Evolutionary conservation across 345 rosid species (phyloP), one percentile per base, ranked within the genome.

Genomic region (Camelina neglecta): DNA sequence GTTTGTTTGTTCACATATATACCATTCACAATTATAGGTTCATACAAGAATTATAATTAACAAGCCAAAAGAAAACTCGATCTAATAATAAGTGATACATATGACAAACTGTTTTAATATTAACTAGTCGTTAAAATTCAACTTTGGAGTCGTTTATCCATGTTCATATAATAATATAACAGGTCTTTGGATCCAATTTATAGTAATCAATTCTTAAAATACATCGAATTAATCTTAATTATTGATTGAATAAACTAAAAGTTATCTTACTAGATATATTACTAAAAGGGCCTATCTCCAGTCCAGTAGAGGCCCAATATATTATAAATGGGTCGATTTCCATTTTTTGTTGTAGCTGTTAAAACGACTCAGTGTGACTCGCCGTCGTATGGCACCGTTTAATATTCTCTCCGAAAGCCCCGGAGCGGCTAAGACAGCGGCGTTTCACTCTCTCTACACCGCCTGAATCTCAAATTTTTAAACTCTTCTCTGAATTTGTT

Each of bases 1-100:
- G 23, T 21, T 47, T 33, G 12, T 42, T 54, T 45, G 42, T 69
- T 60, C 48, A 49, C 3, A 44, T 66, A 57, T 60, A 67, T 60
- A 75, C 50, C 23, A 69, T 61, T 69, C 51, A 71, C 61, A 77
- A 65, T 77, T 56, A 74, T 35, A 55, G 12, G 65, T 64, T 65
- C 1, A 39, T 54, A 11, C 49, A 47, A 21, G n/a, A 33, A 62
- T 62, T 50, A 45, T 39, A 11, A 39, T 55, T 36, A 56, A 62
- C 1, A 76, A 23, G 44, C 60, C 65, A 70, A 62, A 60, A 21
- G 4, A 33, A 29, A 29, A 3, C 41, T 13, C 15, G 5, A 60
- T 60, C 41, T 60, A 53, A 69, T 53, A 6, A 68, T 51, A 42
- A 51, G 45, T 51, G 47, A 31, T 39, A 53, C 58, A 51, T 51